Evolutionary conservation across 1,284 basidiomycete genomes (phyloP).

Genomic region (Sporisorium exsertum): DNA sequence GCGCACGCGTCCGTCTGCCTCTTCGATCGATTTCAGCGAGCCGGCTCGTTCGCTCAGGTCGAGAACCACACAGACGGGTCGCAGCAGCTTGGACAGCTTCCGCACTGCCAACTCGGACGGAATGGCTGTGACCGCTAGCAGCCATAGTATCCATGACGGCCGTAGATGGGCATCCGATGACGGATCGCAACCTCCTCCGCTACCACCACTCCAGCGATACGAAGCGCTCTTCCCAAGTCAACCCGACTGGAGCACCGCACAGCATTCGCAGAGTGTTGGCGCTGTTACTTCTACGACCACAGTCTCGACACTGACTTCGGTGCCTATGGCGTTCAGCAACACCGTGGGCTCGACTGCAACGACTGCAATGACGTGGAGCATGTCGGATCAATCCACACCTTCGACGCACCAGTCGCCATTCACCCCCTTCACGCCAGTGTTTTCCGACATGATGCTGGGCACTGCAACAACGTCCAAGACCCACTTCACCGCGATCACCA

Average conservation of each 20-base stretch:
- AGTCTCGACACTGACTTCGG: constrained; percentile 17
- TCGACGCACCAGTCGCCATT: constrained; percentile 42
- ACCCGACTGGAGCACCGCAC: constrained; percentile 15
- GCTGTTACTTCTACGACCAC: constrained; percentile 10
- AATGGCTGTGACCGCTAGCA: constrained; percentile 23
- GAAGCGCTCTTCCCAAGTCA: constrained; percentile 32
- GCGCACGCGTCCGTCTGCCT: constrained; percentile 23
- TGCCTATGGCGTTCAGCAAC: constrained; percentile 33
- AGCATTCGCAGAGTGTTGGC: background rate
- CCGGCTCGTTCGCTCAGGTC: constrained; percentile 25
- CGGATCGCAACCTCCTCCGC: constrained; percentile 15
- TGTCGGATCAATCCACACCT: constrained; percentile 44
- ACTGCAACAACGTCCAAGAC: constrained; percentile 29
- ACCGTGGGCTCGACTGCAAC: constrained; percentile 26
- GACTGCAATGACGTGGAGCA: constrained; percentile 36
- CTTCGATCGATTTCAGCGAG: constrained; percentile 37
- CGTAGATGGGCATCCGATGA: constrained; percentile 16
- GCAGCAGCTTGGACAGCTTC: constrained; percentile 43
- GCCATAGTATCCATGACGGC: constrained; percentile 13
- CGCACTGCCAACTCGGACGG: constrained; percentile 41
- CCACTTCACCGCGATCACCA: constrained; percentile 11
- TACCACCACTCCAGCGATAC: constrained; percentile 39
- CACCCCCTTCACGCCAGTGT: constrained; percentile 56
- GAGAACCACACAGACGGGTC: constrained; percentile 21
- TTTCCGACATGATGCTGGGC: constrained; percentile 46